Conservation (phyloP, 768 basidiomycete species). For the Tubosaeta sp. region DNA sequence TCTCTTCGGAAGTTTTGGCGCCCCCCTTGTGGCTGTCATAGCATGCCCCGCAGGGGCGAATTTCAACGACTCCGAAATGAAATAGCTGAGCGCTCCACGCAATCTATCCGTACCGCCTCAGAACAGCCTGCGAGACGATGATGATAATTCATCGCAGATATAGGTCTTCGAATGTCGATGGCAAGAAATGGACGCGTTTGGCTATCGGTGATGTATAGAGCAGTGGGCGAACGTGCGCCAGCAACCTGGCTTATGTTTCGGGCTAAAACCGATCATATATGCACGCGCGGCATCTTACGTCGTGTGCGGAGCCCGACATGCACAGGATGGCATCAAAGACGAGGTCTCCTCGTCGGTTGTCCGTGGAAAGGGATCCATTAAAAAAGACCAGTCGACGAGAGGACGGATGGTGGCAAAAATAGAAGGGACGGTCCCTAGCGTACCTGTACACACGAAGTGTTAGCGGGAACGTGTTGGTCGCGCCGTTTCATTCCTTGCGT, state of each 20-base stretch:
- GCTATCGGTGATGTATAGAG: constrained; percentile 10
- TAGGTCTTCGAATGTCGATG: constrained; percentile 1
- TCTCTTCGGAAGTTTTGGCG: background rate
- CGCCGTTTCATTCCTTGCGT: constrained; percentile 6
- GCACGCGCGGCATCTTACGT: background rate
- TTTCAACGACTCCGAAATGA: constrained; percentile 16
- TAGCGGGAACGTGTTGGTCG: constrained; percentile 21
- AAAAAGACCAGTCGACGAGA: constrained; percentile 2
- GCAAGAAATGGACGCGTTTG: background rate
- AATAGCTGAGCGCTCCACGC: constrained; percentile 10
- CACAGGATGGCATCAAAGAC: background rate
- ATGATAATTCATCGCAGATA: constrained; percentile 6
- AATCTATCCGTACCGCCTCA: constrained; percentile 9
- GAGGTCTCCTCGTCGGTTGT: constrained; percentile 1
- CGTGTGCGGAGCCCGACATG: background rate
- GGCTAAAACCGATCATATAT: background rate
- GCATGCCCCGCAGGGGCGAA: constrained; percentile 1
- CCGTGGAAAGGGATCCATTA: constrained; percentile 2
- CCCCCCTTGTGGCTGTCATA: constrained; percentile 7
- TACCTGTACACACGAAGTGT: constrained; percentile 5
- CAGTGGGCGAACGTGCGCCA: constrained; percentile 1
- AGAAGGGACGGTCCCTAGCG: background rate
- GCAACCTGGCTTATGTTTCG: constrained; percentile 3
- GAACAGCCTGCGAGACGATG: background rate
- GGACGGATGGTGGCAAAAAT: background rate